Conservation (phyloP, 148 eudicot species). For the Vaccinium macrocarpon region DNA sequence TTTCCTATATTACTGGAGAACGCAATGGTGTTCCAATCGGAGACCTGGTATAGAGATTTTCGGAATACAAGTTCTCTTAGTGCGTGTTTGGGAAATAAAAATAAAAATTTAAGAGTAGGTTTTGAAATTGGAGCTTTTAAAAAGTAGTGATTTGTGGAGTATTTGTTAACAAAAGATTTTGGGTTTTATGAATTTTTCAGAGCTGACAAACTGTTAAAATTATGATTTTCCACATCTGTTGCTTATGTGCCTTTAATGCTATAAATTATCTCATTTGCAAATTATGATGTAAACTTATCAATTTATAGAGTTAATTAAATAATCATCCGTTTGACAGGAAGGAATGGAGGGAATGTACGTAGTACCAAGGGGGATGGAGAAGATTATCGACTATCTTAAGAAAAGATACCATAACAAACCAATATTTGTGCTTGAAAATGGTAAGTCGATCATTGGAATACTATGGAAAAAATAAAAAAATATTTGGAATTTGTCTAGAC, state of each 20-base stretch:
- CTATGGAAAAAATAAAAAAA: no score
- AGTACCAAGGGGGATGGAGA: slow-evolving; percentile 73
- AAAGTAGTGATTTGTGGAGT: no score
- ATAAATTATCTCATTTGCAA: not conserved
- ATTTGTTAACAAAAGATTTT: no score
- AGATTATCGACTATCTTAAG: slow-evolving; percentile 38
- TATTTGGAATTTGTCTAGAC: no score
- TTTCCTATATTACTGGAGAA: slow-evolving; percentile 19
- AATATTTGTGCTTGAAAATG: slow-evolving; percentile 63
- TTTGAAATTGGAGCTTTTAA: no score
- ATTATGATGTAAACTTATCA: slow-evolving; percentile 9
- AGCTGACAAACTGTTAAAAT: no score
- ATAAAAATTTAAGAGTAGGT: no score
- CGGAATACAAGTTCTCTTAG: not conserved
- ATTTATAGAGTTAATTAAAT: no score
- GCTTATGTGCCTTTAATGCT: no score
- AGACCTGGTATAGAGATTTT: slow-evolving; percentile 37
- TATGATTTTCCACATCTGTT: no score
- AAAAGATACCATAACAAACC: slow-evolving; percentile 52
- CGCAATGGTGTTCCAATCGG: slow-evolving; percentile 67
- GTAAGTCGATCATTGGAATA: slow-evolving; percentile 21
- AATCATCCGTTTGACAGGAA: slow-evolving; percentile 28
- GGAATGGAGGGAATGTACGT: slow-evolving; percentile 39
- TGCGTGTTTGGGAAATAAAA: no score
- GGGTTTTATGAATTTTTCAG: no score